phyloP scores from a whole-genome alignment of 805 yeast species.

The Cyberlindnera nakhonratchasimensis region DNA sequence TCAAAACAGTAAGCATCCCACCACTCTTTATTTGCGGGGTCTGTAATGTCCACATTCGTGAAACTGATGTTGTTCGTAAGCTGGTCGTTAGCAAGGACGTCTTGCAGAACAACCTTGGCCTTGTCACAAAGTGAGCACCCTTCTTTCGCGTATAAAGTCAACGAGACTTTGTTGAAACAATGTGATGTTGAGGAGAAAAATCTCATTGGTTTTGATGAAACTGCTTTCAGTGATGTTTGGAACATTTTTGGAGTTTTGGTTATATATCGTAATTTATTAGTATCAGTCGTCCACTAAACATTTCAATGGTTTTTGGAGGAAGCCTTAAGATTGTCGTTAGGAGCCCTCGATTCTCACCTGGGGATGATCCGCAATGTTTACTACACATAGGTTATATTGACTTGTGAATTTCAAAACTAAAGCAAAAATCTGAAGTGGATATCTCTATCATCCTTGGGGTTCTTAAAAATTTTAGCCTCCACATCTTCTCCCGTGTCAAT shows the following conservation, averaged over 20 bases:
- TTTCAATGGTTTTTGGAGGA: too few species aligned
- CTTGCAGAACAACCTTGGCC: constrained; percentile 50
- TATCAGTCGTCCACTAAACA: too few species aligned
- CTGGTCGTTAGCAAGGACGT: constrained; percentile 35
- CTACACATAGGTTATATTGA: too few species aligned
- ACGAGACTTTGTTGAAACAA: constrained; percentile 21
- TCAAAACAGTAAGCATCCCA: constrained; percentile 74
- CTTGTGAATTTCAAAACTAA: too few species aligned
- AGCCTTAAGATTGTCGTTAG: too few species aligned
- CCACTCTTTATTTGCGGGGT: constrained; percentile 57
- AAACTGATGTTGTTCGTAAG: constrained; percentile 32
- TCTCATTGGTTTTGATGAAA: not conserved
- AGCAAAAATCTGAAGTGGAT: constrained; percentile 14
- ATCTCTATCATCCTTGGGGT: constrained; percentile 27
- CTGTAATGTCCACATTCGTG: constrained; percentile 53
- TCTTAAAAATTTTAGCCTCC: constrained; percentile 11
- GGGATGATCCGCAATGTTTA: too few species aligned
- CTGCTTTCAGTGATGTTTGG: not conserved
- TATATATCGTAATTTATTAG: too few species aligned
- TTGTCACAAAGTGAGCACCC: constrained; percentile 67
- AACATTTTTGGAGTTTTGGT: constrained; percentile 1
- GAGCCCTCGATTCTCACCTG: too few species aligned
- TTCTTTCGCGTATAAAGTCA: constrained; percentile 66
- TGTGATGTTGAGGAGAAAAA: not conserved
- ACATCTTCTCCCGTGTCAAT: constrained; percentile 11